These are phyloP conservation scores for Linderina pennispora DNA, from an alignment of 192 early-diverging fungal species.

Conservation along the genomic window DNA sequence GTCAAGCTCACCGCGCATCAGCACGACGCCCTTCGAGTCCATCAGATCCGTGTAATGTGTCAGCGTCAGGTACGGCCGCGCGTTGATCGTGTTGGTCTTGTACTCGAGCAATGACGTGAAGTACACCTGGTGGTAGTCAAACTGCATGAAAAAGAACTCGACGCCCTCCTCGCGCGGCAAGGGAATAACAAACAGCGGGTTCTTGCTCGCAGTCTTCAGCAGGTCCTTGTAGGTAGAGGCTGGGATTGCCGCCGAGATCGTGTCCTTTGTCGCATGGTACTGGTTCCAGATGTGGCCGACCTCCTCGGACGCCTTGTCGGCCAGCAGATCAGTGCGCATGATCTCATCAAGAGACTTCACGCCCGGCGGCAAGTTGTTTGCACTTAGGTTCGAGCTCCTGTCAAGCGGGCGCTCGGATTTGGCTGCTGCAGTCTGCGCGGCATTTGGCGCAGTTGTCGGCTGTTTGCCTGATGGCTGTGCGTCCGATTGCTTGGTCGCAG, in stretches of 20 bases:
- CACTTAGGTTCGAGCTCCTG: not conserved
- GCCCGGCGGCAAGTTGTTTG: conserved; percentile 19
- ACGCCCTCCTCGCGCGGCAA: conserved; percentile 72
- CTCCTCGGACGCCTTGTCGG: conserved; percentile 27
- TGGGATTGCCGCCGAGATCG: conserved; percentile 60
- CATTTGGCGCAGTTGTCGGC: not conserved
- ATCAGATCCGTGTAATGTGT: conserved; percentile 84
- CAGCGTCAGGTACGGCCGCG: conserved; percentile 75
- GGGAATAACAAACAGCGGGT: conserved; percentile 75
- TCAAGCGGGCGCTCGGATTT: conserved; percentile 11
- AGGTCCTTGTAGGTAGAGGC: conserved; percentile 55
- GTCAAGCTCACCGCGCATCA: conserved; percentile 81
- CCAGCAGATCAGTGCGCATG: conserved; percentile 48
- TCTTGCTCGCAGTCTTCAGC: conserved; percentile 34
- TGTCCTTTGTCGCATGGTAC: conserved; percentile 58
- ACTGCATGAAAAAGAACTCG: conserved; percentile 85
- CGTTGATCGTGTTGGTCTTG: conserved; percentile 72
- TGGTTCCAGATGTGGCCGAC: conserved; percentile 66
- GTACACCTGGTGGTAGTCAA: conserved; percentile 75
- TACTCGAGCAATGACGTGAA: conserved; percentile 88
- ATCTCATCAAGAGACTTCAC: conserved; percentile 53
- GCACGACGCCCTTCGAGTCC: conserved; percentile 74
- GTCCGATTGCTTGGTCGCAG: too few species aligned
- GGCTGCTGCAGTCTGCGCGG: not conserved
- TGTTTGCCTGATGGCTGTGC: not conserved